These are phyloP conservation scores for Thelonectria blattea DNA, from an alignment of 2,329 filamentous ascomycete species.

Conservation along the genomic window DNA sequence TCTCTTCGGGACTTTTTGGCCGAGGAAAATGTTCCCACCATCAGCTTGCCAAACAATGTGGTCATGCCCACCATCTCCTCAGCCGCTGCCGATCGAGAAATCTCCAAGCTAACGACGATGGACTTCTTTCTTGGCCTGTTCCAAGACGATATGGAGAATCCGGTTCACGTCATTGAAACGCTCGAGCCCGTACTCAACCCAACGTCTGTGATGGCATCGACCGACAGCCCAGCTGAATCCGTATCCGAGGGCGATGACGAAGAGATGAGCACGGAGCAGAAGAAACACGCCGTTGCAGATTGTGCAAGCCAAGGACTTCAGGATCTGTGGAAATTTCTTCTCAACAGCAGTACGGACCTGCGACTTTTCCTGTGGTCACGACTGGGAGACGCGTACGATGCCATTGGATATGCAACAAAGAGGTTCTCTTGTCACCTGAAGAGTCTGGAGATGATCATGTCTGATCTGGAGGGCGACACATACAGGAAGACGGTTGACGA, in stretches of 20 bases:
- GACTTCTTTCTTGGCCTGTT: slow-evolving; percentile 95
- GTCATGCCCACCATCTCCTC: slow-evolving; percentile 87
- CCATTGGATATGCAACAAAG: slow-evolving; percentile 85
- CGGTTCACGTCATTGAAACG: slow-evolving; percentile 85
- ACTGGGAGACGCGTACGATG: slow-evolving; percentile 85
- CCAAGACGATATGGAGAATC: slow-evolving; percentile 79
- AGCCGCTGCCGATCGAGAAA: slow-evolving; percentile 85
- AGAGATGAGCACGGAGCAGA: slow-evolving; percentile 25
- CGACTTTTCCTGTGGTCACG: slow-evolving; percentile 89
- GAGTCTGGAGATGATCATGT: slow-evolving; percentile 82
- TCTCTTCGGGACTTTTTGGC: slow-evolving; percentile 60
- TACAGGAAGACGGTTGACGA: slow-evolving; percentile 64
- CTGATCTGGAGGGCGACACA: slow-evolving; percentile 66
- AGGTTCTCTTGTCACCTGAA: slow-evolving; percentile 86
- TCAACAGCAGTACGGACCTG: slow-evolving; percentile 80
- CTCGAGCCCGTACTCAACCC: slow-evolving; percentile 91
- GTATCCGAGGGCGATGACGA: slow-evolving; percentile 23
- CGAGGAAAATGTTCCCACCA: slow-evolving; percentile 49
- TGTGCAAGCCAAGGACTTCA: slow-evolving; percentile 64
- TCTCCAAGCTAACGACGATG: slow-evolving; percentile 91
- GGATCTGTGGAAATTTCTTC: slow-evolving; percentile 86
- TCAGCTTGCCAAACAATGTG: slow-evolving; percentile 80
- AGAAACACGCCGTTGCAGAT: slow-evolving; percentile 53
- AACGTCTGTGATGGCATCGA: slow-evolving; percentile 55
- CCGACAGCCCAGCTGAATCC: slow-evolving; percentile 21